Percentiles rank a stretch among this genome's conserved stretches.
phyloP scores from a whole-genome alignment of 192 early-diverging fungal genomes.

The Endogone sp. region DNA sequence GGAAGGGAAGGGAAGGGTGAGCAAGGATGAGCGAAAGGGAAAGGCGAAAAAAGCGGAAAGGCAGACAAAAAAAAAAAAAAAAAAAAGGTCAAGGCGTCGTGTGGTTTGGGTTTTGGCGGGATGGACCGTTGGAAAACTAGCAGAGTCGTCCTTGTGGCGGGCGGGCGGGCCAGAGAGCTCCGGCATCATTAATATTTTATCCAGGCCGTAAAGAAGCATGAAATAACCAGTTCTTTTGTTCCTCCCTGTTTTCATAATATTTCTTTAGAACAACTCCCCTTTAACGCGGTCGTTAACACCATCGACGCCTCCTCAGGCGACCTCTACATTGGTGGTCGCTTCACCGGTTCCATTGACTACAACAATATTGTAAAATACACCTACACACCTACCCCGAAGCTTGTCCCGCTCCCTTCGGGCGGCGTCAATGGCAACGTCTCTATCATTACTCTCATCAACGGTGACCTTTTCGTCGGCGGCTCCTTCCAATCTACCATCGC shows the following conservation, averaged over 20 bases:
- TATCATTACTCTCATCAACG: not conserved
- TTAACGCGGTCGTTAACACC: conserved; percentile 43
- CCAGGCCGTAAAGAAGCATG: too few relatives aligned
- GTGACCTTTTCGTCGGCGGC: conserved; percentile 8
- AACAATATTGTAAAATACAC: conserved; percentile 59
- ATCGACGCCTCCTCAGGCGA: conserved; percentile 23
- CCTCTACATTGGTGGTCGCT: conserved; percentile 55
- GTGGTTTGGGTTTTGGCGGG: too few relatives aligned
- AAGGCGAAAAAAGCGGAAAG: too few relatives aligned
- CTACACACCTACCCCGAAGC: not conserved
- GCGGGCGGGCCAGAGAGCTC: too few relatives aligned
- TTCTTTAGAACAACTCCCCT: conserved; percentile 34
- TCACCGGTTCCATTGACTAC: conserved; percentile 36
- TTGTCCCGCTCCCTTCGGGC: not conserved
- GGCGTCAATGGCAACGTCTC: conserved; percentile 16
- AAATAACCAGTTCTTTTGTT: not conserved
- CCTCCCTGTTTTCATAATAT: not conserved
- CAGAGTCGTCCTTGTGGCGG: too few relatives aligned
- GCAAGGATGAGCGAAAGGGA: too few relatives aligned
- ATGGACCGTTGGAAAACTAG: too few relatives aligned
- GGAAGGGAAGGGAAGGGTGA: too few relatives aligned
- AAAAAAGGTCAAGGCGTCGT: too few relatives aligned
- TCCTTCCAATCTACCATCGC: not conserved
- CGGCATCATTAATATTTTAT: too few relatives aligned
- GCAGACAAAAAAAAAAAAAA: too few relatives aligned